These are phyloP conservation scores for Candida glaebosa DNA, from an alignment of 805 yeast species.

Conservation along the genomic window DNA sequence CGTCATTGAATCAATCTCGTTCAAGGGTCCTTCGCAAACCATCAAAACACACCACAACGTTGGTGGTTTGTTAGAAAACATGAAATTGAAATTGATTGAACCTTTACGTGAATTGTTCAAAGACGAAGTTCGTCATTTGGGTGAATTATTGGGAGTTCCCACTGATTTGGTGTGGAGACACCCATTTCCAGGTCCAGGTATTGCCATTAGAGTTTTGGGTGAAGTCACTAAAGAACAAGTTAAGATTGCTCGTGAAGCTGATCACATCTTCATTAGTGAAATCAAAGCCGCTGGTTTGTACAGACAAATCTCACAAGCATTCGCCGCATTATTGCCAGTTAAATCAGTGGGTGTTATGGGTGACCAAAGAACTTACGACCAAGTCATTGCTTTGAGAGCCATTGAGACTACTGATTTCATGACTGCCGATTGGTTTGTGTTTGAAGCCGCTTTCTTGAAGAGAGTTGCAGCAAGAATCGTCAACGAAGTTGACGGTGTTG, in stretches of 20 bases:
- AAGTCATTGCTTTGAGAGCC: conserved; percentile 98
- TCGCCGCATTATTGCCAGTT: conserved; percentile 95
- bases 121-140: conserved; percentile 97
- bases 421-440: conserved; percentile 99
- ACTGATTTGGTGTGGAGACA: conserved; percentile 99
- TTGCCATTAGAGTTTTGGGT: conserved; percentile 96
- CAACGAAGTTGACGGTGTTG: conserved; percentile 98
- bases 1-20: conserved; percentile 96
- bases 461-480: conserved; percentile 93
- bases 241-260: conserved; percentile 96
- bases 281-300: conserved; percentile 90
- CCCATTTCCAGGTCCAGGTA: conserved; percentile 99
- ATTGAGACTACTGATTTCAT: conserved; percentile 96
- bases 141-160: conserved; percentile 91
- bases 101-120: conserved; percentile 98
- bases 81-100: conserved; percentile 97
- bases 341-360: conserved; percentile 99
- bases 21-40: conserved; percentile 99
- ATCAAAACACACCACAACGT: conserved; percentile 99
- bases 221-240: conserved; percentile 94
- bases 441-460: conserved; percentile 89
- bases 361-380: conserved; percentile 98
- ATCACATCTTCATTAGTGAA: conserved; percentile 92
- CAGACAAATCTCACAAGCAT: conserved; percentile 92
- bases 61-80: conserved; percentile 95